These are phyloP conservation scores for Carallia brachiata DNA, from an alignment of 345 rosid genomes.

Conservation along the genomic window DNA sequence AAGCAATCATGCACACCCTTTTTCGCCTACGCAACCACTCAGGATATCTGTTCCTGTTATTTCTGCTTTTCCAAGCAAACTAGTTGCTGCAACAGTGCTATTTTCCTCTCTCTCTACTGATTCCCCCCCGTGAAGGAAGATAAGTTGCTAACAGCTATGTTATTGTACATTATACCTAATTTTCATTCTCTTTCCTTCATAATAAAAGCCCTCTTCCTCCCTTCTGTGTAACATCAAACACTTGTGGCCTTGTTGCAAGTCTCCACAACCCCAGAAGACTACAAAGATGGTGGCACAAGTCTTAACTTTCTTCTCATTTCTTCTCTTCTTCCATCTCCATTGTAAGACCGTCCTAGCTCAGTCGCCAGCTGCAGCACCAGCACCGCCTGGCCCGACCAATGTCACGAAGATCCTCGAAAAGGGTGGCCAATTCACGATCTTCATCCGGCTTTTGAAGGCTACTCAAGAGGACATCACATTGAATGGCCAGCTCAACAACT, in stretches of 20 bases:
- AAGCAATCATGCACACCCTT: slow-evolving; percentile 33
- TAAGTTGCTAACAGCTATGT: slow-evolving; percentile 24
- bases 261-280: not conserved
- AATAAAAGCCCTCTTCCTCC: slow-evolving; percentile 6
- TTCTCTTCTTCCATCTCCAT: slow-evolving; percentile 21
- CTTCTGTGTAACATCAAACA: slow-evolving; percentile 3
- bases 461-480: slow-evolving; percentile 30
- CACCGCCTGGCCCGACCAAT: slow-evolving; percentile 29
- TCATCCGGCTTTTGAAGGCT: slow-evolving; percentile 33
- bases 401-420: slow-evolving; percentile 38
- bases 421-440: slow-evolving; percentile 36
- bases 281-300: slow-evolving; percentile 6
- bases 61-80: slow-evolving; percentile 51
- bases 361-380: slow-evolving; percentile 27
- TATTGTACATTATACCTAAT: slow-evolving; percentile 26
- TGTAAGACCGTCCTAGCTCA: slow-evolving; percentile 23
- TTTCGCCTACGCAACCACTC: slow-evolving; percentile 29
- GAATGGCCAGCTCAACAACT: slow-evolving; percentile 36
- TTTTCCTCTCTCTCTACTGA: slow-evolving; percentile 5
- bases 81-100: slow-evolving; percentile 36
- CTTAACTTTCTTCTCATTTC: slow-evolving; percentile 1
- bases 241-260: not conserved
- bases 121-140: slow-evolving; percentile 15
- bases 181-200: slow-evolving; percentile 6
- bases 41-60: slow-evolving; percentile 26